Percentiles rank a stretch among this genome's conserved stretches.
Evolutionary conservation across 192 early-diverging fungal species (phyloP).

Genomic region (Rhizoclosmatium globosum): DNA sequence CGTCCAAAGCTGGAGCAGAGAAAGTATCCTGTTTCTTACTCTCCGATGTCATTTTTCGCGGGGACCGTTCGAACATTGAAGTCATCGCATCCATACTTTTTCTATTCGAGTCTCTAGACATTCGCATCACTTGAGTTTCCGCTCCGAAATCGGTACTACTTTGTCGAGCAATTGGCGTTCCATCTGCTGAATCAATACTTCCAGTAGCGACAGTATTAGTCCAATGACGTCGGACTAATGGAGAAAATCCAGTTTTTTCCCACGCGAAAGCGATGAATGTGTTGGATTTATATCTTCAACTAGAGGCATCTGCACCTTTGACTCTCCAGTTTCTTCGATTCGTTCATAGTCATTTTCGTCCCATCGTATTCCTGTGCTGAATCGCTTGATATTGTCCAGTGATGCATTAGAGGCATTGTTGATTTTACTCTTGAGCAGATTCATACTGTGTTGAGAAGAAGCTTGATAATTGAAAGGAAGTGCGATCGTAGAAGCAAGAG

Average conservation of each 20-base stretch:
- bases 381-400: background rate
- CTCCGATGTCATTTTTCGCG: no score
- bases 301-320: background rate
- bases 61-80: no score
- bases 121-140: no score
- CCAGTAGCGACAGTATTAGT: background rate
- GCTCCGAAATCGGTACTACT: no score
- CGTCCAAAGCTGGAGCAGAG: no score
- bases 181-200: conserved; percentile 6
- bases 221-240: background rate
- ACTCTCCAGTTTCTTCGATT: background rate
- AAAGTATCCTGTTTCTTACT: no score
- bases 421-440: background rate
- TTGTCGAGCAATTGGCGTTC: background rate
- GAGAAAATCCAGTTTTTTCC: background rate
- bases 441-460: background rate
- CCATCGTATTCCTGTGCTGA: background rate
- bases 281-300: background rate
- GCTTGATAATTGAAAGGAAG: background rate
- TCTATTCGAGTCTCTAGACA: no score
- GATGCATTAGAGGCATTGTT: background rate
- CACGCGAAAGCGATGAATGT: background rate
- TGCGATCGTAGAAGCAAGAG: no score
- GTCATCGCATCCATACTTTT: no score
- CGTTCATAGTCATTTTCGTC: conserved; percentile 7